Conservation (phyloP, 371 early-diverging fungal species). For the Mucor sp. region DNA sequence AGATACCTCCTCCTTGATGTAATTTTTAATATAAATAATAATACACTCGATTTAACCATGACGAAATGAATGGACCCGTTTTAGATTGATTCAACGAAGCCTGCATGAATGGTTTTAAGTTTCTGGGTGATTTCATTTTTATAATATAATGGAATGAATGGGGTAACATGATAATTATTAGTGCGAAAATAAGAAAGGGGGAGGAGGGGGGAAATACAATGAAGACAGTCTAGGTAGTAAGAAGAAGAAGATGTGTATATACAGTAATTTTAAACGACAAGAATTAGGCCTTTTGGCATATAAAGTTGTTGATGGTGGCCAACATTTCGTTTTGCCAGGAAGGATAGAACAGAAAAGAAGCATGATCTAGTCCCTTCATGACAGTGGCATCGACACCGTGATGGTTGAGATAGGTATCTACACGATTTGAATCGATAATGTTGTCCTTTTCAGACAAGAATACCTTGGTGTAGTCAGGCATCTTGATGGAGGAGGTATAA, state of each 20-base stretch:
- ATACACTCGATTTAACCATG: not conserved
- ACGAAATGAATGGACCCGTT: not conserved
- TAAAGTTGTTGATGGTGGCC: slow-evolving; percentile 27
- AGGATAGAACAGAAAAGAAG: slow-evolving; percentile 49
- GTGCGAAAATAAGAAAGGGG: not conserved
- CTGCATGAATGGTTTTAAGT: not conserved
- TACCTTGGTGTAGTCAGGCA: slow-evolving; percentile 39
- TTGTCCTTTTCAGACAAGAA: slow-evolving; percentile 54
- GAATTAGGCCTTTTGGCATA: slow-evolving; percentile 11
- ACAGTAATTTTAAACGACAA: not conserved
- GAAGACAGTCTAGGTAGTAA: not conserved
- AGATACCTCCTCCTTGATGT: not conserved
- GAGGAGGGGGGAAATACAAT: not conserved
- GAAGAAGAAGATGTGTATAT: not conserved
- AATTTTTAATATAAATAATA: not conserved
- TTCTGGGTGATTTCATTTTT: not conserved
- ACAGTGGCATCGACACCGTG: slow-evolving; percentile 44
- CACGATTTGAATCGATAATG: slow-evolving; percentile 51
- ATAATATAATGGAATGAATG: not conserved
- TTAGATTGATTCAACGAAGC: not conserved
- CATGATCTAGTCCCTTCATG: slow-evolving; percentile 60
- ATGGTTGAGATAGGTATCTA: slow-evolving; percentile 44
- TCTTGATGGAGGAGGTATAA: slow-evolving; percentile 18
- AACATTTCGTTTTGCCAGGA: slow-evolving; percentile 44
- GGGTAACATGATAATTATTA: not conserved